phyloP scores from a whole-genome alignment of 1,139 yeast genomes.

The Pichia sp. region DNA sequence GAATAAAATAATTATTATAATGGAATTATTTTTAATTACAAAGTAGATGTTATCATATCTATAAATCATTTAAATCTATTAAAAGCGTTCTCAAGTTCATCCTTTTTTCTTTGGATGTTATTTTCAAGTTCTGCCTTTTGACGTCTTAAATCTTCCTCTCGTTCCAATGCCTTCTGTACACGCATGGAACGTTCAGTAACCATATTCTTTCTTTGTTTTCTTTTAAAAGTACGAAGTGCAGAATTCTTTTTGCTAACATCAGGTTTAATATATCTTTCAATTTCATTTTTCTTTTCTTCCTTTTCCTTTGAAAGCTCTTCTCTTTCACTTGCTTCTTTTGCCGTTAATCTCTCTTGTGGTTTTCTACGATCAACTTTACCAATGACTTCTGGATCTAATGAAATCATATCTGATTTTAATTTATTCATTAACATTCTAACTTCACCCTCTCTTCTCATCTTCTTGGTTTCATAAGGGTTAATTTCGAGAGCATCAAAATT shows the following conservation, averaged over 20 bases:
- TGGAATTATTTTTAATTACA: not conserved
- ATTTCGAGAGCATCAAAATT: slow-evolving; percentile 91
- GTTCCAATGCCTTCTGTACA: slow-evolving; percentile 67
- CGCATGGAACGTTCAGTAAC: slow-evolving; percentile 83
- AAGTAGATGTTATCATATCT: not conserved
- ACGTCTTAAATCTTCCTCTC: slow-evolving; percentile 69
- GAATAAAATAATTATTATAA: not conserved
- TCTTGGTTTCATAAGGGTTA: slow-evolving; percentile 87
- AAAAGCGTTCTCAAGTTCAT: slow-evolving; percentile 50
- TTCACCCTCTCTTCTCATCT: slow-evolving; percentile 92
- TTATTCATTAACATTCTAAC: slow-evolving; percentile 82
- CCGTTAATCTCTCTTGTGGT: slow-evolving; percentile 53
- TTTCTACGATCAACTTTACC: slow-evolving; percentile 81
- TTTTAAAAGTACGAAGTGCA: slow-evolving; percentile 68
- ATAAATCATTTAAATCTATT: slow-evolving; percentile 39
- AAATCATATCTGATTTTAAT: slow-evolving; percentile 85
- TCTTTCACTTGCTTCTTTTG: slow-evolving; percentile 48
- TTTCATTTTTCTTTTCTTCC: slow-evolving; percentile 34
- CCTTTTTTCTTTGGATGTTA: slow-evolving; percentile 28
- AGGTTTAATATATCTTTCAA: slow-evolving; percentile 38
- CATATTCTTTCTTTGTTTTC: slow-evolving; percentile 82
- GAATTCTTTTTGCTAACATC: slow-evolving; percentile 77
- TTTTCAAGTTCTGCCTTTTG: slow-evolving; percentile 41
- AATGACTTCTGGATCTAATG: slow-evolving; percentile 81
- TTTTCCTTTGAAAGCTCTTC: slow-evolving; percentile 35